Conservation (phyloP, 805 yeast species). For the Deakozyma indianensis region DNA sequence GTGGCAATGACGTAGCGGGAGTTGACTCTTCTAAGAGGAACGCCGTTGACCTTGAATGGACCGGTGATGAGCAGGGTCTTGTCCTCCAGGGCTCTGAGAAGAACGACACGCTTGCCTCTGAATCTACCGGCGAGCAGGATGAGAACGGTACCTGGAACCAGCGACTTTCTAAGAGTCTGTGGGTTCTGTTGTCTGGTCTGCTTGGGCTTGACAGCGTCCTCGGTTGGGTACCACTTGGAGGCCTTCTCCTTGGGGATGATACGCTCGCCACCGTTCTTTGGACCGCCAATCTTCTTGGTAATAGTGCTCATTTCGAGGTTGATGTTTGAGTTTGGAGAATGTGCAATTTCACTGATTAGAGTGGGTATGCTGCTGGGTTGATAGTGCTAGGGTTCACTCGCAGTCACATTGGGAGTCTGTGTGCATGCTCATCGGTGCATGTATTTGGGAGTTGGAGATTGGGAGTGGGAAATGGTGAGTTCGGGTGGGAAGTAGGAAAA, state of each 20-base stretch:
- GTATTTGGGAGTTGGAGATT: too few species aligned
- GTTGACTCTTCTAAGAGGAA: slow-evolving; percentile 98
- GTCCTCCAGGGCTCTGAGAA: slow-evolving; percentile 94
- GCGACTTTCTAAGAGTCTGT: slow-evolving; percentile 87
- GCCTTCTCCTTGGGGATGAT: slow-evolving; percentile 33
- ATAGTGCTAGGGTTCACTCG: too few species aligned
- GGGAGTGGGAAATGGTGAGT: too few species aligned
- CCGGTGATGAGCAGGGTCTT: slow-evolving; percentile 95
- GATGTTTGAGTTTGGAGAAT: background rate
- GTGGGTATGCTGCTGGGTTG: too few species aligned
- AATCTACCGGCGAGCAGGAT: slow-evolving; percentile 97
- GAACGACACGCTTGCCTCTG: slow-evolving; percentile 99
- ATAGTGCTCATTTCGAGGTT: slow-evolving; percentile 17
- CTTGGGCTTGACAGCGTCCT: slow-evolving; percentile 69
- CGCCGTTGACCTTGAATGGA: slow-evolving; percentile 99
- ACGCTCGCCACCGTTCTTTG: slow-evolving; percentile 20
- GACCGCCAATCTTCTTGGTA: slow-evolving; percentile 22
- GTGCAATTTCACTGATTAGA: background rate
- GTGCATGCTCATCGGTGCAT: too few species aligned
- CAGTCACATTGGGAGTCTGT: too few species aligned
- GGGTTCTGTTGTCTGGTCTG: slow-evolving; percentile 84
- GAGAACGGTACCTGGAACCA: slow-evolving; percentile 96
- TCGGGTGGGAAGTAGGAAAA: too few species aligned
- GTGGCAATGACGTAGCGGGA: slow-evolving; percentile 98
- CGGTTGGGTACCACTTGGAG: slow-evolving; percentile 73